Base-by-base conservation (phyloP, 139 green algal genomes). In the Chlorella sorokiniana region DNA sequence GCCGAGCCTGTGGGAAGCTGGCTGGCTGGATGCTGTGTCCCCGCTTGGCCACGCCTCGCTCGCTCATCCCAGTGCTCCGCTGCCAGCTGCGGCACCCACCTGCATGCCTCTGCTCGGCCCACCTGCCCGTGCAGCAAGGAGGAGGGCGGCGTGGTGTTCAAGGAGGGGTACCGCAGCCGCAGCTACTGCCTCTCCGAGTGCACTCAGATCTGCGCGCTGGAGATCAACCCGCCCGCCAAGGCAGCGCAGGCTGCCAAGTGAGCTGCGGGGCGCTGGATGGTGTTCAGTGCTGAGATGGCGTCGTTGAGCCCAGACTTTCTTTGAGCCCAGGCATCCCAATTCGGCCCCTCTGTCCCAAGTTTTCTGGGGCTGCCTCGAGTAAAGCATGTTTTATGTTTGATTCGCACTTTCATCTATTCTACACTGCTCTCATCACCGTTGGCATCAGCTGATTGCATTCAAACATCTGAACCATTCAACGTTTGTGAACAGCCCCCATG, bases 111-210 rank as follows among this genome's bases (percentile, higher is more conserved):
- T 44, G 14, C 11, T n/a, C 9, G 14, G 25, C 42, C 7, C 29
- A 29, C 27, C 5, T 29, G 1, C 23, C 27, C 41, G 27, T 51
- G 38, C 48, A 81, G 92, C 2, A 88, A 78, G 54, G 92, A 94
- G 62, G 69, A n/a, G n/a, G n/a, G n/a, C n/a, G n/a, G 87, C 0
- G 79, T 93, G 9, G 91, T 95, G 6, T 95, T 95, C 84, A 94
- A 95, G 59, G 87, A 93, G 56, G 88, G 84, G 22, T 94, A 90
- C 83, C 72, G 88, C 35, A 85, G 64, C 41, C 78, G 90, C 18
- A 52, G 65, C 54, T 94, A 94, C 81, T 94, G 90, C 83, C 65
- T 90, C 56, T 82, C 59, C 0, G 85, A 91, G 70, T 91, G 77
- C 77, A 75, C 77, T 0, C 77, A 78, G 33, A 48, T 65, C 18